Conservation (phyloP, 1,139 yeast genomes). For the Suhomyces bokatorum region DNA sequence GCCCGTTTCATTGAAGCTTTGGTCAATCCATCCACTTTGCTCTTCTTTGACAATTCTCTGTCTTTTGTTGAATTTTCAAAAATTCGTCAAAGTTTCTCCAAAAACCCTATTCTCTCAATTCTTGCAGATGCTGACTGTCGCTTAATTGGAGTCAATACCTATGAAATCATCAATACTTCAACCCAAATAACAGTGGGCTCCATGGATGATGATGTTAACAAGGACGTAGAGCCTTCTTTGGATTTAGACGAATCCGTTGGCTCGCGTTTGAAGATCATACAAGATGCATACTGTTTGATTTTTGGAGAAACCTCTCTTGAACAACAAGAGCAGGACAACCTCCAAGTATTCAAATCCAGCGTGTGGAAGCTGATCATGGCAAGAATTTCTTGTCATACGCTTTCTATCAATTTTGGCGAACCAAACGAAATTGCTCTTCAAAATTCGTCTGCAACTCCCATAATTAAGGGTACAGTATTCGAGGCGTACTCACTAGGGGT, state of each 20-base stretch:
- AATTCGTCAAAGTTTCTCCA: slow-evolving; percentile 5
- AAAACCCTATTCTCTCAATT: slow-evolving; percentile 3
- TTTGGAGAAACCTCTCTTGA: not conserved
- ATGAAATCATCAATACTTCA: slow-evolving; percentile 3
- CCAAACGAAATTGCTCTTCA: slow-evolving; percentile 17
- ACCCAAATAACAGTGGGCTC: not conserved
- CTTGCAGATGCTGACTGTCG: slow-evolving; percentile 11
- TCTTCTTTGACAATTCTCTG: not conserved
- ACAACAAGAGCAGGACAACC: not conserved
- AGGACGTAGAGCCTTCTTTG: not conserved
- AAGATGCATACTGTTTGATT: not conserved
- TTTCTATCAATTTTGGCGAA: slow-evolving; percentile 26
- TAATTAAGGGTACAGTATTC: slow-evolving; percentile 23
- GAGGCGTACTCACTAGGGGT: slow-evolving; percentile 20
- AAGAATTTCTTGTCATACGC: slow-evolving; percentile 19
- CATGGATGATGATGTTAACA: not conserved
- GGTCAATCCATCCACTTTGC: not conserved
- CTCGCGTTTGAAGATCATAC: not conserved
- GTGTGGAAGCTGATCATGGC: slow-evolving; percentile 12
- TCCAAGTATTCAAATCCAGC: not conserved
- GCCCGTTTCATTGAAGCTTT: no score
- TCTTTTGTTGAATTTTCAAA: not conserved
- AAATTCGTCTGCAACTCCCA: slow-evolving; percentile 12
- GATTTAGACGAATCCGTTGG: not conserved
- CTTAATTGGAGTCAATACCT: slow-evolving; percentile 7